Conservation (phyloP, 768 basidiomycete species). For the Phlebiopsis flavidoalba region DNA sequence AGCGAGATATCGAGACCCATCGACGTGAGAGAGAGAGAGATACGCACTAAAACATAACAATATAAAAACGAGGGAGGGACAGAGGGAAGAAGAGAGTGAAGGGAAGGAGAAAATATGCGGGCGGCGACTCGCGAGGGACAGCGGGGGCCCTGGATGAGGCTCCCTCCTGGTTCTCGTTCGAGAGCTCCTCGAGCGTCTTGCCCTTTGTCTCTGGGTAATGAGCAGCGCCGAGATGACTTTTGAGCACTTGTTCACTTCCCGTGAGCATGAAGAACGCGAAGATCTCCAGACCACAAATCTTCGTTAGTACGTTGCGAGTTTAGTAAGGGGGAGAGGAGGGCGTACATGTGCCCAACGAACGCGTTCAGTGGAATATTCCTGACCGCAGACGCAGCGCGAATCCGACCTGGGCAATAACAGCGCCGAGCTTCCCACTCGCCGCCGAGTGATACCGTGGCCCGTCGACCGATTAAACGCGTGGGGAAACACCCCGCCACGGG, state of each 20-base stretch:
- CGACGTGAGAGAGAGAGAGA: background rate
- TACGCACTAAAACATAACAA: too few species aligned
- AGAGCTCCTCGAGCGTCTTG: slow-evolving; percentile 30
- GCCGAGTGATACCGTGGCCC: slow-evolving; percentile 43
- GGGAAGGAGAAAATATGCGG: background rate
- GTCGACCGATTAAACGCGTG: slow-evolving; percentile 36
- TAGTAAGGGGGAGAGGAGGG: background rate
- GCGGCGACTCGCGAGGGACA: background rate
- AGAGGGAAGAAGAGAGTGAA: background rate
- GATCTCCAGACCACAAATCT: slow-evolving; percentile 30
- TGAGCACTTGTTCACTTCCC: too few species aligned
- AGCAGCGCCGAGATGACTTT: slow-evolving; percentile 35
- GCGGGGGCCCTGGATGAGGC: slow-evolving; percentile 23
- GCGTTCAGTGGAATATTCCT: slow-evolving; percentile 27
- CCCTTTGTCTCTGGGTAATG: slow-evolving; percentile 38
- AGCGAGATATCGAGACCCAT: background rate
- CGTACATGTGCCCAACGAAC: slow-evolving; percentile 31
- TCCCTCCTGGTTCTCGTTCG: slow-evolving; percentile 31
- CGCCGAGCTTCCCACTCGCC: slow-evolving; percentile 39
- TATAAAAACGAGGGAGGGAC: too few species aligned
- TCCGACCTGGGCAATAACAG: slow-evolving; percentile 34
- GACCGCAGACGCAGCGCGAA: slow-evolving; percentile 32
- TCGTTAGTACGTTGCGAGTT: background rate
- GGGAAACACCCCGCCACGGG: slow-evolving; percentile 43
- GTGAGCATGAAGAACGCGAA: slow-evolving; percentile 45